phyloP scores from a whole-genome alignment of 2,329 filamentous ascomycete species.

The Ophiostoma tasmaniense region DNA sequence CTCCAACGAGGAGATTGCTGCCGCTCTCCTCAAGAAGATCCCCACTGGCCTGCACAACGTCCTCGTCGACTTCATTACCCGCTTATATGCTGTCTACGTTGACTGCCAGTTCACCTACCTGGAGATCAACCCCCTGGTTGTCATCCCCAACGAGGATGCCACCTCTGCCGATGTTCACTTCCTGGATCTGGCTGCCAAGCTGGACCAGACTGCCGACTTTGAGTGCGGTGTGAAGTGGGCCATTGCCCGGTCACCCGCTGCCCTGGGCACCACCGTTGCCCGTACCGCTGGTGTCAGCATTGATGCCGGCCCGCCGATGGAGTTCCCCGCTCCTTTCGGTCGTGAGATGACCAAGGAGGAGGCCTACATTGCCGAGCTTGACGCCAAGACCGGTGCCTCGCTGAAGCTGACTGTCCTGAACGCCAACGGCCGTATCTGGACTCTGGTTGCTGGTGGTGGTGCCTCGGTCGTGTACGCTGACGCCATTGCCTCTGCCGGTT shows the following conservation, averaged over 20 bases:
- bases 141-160: constrained; percentile 86
- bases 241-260: constrained; percentile 80
- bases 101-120: constrained; percentile 99
- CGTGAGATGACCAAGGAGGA: constrained; percentile 98
- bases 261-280: constrained; percentile 67
- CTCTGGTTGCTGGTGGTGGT: constrained; percentile 96
- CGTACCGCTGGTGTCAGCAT: constrained; percentile 66
- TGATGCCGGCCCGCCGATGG: constrained; percentile 94
- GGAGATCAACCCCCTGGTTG: constrained; percentile 98
- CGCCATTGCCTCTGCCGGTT: constrained; percentile 92
- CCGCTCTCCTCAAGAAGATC: constrained; percentile 80
- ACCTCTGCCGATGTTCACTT: constrained; percentile 95
- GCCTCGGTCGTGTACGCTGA: constrained; percentile 98
- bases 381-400: constrained; percentile 98
- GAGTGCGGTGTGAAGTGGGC: constrained; percentile 99
- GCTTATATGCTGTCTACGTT: constrained; percentile 96
- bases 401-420: constrained; percentile 98
- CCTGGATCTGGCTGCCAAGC: constrained; percentile 95
- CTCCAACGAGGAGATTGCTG: constrained; percentile 88
- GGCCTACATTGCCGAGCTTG: constrained; percentile 96
- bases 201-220: constrained; percentile 98
- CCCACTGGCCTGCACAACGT: constrained; percentile 95
- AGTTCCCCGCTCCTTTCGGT: constrained; percentile 97
- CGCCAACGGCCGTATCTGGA: constrained; percentile 87
- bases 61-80: constrained; percentile 96